Base-by-base conservation (phyloP, 495 filamentous ascomycete species). In the Clavariopsis aquatica region DNA sequence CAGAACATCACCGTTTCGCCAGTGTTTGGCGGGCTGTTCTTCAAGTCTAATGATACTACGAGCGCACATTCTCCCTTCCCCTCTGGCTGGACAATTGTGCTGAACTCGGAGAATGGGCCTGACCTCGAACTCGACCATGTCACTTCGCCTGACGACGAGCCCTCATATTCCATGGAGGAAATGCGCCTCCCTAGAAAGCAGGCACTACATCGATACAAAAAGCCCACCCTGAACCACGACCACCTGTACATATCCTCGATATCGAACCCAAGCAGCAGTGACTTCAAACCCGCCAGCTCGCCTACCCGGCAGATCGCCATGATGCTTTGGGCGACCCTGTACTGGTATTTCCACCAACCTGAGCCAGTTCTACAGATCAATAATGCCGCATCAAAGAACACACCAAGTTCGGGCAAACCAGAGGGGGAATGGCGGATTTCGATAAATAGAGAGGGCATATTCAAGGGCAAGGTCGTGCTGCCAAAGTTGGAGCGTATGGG, bases 271-370 rank as follows among this genome's bases (percentile, higher is more conserved):
- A 89, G 87, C 51, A 89, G 79, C 69, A 83, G 73, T 68, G 90
- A 96, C 49, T 95, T 87, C 81, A 90, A 90, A 67, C 86, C 91
- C 0, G 82, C 85, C 12, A 84, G 76, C 26, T 95, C 91, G 49
- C 91, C 89, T 0, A 92, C 91, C 0, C 80, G 92, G 31, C 89
- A 92, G 76, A 87, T 96, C 60, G 93, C 93, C 60, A 89, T 96
- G 90, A 93, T 96, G 90, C 83, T 98, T 7, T 98, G 93, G 92
- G 85, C 90, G 27, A 92, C 90, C 0, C 77, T 98, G 31, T 95
- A 88, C 76, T 98, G 95, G 95, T 98, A 98, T 77, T 98, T 98
- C 73, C 92, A 97, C 72, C 88, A 91, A 66, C 81, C 83, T 1
- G 77, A 81, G 34, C 87, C 89, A 1, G 49, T 71, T 1, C 74